Evolutionary conservation across 306 rosid species (phyloP).

Genomic region (Castanopsis chinensis): DNA sequence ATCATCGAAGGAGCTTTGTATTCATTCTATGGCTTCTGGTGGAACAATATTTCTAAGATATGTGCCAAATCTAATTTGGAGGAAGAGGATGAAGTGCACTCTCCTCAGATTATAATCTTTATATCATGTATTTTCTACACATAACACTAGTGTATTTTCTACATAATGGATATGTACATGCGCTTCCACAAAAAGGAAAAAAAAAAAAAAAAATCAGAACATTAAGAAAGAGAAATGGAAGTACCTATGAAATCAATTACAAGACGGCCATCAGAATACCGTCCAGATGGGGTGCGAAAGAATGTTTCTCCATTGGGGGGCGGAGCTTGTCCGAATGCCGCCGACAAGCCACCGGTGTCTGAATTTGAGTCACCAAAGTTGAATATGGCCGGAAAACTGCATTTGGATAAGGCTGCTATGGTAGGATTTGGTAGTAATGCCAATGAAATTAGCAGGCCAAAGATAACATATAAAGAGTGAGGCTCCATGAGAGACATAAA

Average conservation of each 20-base stretch:
- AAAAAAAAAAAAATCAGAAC: no score
- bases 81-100: no score
- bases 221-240: not conserved
- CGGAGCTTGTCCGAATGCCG: slow-evolving; percentile 58
- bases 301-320: slow-evolving; percentile 54
- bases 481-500: slow-evolving; percentile 7
- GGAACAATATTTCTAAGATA: no score
- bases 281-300: slow-evolving; percentile 61
- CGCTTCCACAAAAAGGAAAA: not conserved
- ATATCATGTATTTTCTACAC: no score
- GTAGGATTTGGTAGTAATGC: slow-evolving; percentile 1
- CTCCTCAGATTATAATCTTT: no score
- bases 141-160: not conserved
- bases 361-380: slow-evolving; percentile 69
- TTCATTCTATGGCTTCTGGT: no score
- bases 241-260: slow-evolving; percentile 60
- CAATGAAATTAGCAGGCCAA: slow-evolving; percentile 14
- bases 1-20: no score
- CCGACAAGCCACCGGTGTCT: slow-evolving; percentile 56
- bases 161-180: not conserved
- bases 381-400: slow-evolving; percentile 46
- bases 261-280: slow-evolving; percentile 72
- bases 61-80: no score
- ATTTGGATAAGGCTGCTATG: not conserved
- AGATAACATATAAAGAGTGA: not conserved